Base-by-base conservation (phyloP, 495 filamentous ascomycete species). In the Aspergillus panamensis region DNA sequence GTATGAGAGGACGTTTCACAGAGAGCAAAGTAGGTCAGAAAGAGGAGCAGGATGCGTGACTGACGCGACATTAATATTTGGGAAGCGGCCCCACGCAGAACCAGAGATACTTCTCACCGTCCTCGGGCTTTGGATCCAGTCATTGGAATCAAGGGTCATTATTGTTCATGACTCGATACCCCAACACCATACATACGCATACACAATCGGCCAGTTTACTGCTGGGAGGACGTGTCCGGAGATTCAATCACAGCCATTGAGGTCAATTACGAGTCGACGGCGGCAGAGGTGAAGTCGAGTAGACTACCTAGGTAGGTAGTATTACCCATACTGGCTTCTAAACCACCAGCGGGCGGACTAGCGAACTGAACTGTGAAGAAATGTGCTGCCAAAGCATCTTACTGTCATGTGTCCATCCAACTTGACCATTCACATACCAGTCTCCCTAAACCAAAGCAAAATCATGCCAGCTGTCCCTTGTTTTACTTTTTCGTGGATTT, bases 31-130 rank as follows among this genome's bases (percentile, higher is more conserved):
- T 2, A 48, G 29, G 40, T 25, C 29, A 60, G 45, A 50, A 21
- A 19, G 14, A 45, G 42, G 16, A 21, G 17, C 9, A 40, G 21
- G 49, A 62, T 58, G 55, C 50, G 58, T 45, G 42, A 45, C 8
- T 57, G 54, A 58, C 51, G 44, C 53, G 49, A 62, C 53, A 33
- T 48, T 25, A 48, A 13, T 35, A 25, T 21, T 21, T 49, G 39
- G 35, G 48, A 19, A 48, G 43, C 20, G 21, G 60, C 60, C 55
- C 55, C 60, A 54, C 43, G 30, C 49, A 55, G n/a, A 29, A 56
- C 31, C 51, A 59, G 61, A 63, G 55, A 55, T n/a, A n/a, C n/a
- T n/a, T n/a, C n/a, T n/a, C n/a, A 59, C 47, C 35, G 30, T 21
- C 25, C n/a, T 31, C 47, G 48, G 40, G 35, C 30, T 30, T 32